Conservation (phyloP, 1,284 basidiomycete species). For the Phellopilus nigrolimitatus region DNA sequence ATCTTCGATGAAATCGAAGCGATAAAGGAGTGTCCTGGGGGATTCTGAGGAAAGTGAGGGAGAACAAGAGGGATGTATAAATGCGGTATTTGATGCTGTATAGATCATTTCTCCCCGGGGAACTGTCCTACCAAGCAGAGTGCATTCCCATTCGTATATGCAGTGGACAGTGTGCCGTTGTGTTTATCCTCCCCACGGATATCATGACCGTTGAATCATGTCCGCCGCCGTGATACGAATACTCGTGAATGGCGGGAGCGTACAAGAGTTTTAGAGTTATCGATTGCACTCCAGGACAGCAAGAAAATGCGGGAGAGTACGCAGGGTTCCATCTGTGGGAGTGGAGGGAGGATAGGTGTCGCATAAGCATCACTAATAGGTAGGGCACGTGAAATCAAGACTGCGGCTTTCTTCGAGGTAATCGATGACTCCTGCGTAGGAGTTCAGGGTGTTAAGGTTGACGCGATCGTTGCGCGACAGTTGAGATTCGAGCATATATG, state of each 20-base stretch:
- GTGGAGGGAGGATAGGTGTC: neutral
- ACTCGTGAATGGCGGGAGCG: neutral
- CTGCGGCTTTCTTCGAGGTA: slow-evolving; percentile 32
- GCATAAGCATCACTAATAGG: neutral
- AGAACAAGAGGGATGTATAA: too few species aligned
- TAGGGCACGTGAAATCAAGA: neutral
- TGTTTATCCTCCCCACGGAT: neutral
- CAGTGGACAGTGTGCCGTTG: neutral
- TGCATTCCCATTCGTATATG: neutral
- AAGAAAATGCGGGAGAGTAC: too few species aligned
- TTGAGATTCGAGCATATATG: slow-evolving; percentile 50
- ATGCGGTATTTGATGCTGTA: too few species aligned
- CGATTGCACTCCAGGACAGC: too few species aligned
- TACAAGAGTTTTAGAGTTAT: too few species aligned
- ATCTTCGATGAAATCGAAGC: too few species aligned
- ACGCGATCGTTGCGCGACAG: slow-evolving; percentile 40
- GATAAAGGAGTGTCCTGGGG: too few species aligned
- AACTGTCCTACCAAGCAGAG: neutral
- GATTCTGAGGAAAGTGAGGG: too few species aligned
- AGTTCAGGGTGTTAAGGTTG: slow-evolving; percentile 44
- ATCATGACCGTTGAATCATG: neutral
- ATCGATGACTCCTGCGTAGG: slow-evolving; percentile 41
- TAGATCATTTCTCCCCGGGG: too few species aligned
- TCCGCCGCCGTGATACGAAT: neutral
- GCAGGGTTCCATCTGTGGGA: too few species aligned